A percentile compares a stretch with the other conserved stretches of the same genome.
These are phyloP conservation scores for Phragmites australis DNA, from an alignment of 176 grass and related monocot species.

Conservation along the genomic window DNA sequence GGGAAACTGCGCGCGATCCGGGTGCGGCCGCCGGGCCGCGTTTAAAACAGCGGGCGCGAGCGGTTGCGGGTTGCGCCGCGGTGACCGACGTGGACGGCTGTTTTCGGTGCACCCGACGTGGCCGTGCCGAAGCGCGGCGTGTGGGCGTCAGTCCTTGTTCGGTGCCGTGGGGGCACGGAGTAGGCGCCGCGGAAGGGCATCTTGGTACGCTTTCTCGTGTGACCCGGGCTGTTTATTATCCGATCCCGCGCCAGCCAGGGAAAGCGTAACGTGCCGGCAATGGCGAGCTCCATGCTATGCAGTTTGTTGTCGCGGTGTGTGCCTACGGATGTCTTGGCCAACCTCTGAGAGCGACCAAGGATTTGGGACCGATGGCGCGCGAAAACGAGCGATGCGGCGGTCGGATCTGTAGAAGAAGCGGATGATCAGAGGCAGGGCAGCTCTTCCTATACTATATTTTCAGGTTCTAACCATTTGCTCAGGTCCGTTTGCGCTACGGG, in stretches of 20 bases:
- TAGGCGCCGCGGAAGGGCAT: background rate
- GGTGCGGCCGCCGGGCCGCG: conserved; percentile 42
- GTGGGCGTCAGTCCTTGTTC: background rate
- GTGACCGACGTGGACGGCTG: conserved; percentile 34
- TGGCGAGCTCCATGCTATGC: background rate
- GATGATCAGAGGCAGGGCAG: no score
- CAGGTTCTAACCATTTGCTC: no score
- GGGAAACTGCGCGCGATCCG: conserved; percentile 32
- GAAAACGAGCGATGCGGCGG: background rate
- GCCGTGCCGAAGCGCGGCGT: background rate
- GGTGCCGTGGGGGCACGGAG: background rate
- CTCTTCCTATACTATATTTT: no score
- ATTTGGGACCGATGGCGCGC: background rate
- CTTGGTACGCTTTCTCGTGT: background rate
- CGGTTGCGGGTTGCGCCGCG: no score
- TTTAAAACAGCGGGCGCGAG: conserved; percentile 42
- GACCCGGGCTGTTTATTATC: background rate
- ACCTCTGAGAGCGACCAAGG: background rate
- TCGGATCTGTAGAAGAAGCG: conserved; percentile 10
- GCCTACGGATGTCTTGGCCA: background rate
- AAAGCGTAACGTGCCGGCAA: conserved; percentile 32
- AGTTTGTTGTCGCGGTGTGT: background rate
- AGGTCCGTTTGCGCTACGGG: no score
- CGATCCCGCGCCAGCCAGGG: no score
- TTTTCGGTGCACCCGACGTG: background rate